Evolutionary conservation across 2,329 filamentous ascomycete genomes (phyloP), one percentile per base, ranked within the genome.

Genomic region (Calonectria fujianensis): DNA sequence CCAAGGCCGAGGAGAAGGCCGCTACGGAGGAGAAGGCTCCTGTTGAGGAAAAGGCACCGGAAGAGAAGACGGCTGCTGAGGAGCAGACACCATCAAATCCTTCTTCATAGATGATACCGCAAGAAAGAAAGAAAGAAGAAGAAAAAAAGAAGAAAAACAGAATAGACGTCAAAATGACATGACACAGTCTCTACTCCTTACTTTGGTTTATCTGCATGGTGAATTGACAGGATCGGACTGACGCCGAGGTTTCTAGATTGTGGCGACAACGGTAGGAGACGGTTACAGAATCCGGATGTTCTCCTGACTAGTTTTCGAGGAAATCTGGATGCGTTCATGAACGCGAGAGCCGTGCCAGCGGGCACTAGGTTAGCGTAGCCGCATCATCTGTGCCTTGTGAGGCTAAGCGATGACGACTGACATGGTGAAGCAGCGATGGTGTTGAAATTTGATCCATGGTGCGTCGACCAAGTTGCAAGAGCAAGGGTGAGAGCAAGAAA

Each of bases 351-450:
- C 61, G 50, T 71, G 50, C 59, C n/a, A 35, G 24, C 67, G 72
- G 72, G 72, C 61, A 50, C 72, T 67, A 74, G 59, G 1, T 45
- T 74, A 74, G 72, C 51, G 72, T 41, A 59, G 61, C 72, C 72
- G 51, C 45, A 61, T 10, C 24, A 48, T 45, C 35, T 59, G 54
- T 31, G 59, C 61, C 39, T 27, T 32, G 29, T 50, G 50, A 64
- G 37, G 27, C 69, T 48, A 57, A 29, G 18, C 13, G 32, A 35
- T 31, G 64, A 37, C 27, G 18, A 37, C 32, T 59, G 64, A 18
- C 31, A 32, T 45, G 52, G 63, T 67, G 52, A 61, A 52, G 52
- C 52, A 72, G 24, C 70, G 32, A 51, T 31, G 32, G 64, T 51
- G 37, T 48, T 48, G 61, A 24, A 63, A 39, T 65, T 65, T 48